These are phyloP conservation scores for Globisporangium apiculatum DNA, from an alignment of 352 stramenopile species.

Conservation along the genomic window DNA sequence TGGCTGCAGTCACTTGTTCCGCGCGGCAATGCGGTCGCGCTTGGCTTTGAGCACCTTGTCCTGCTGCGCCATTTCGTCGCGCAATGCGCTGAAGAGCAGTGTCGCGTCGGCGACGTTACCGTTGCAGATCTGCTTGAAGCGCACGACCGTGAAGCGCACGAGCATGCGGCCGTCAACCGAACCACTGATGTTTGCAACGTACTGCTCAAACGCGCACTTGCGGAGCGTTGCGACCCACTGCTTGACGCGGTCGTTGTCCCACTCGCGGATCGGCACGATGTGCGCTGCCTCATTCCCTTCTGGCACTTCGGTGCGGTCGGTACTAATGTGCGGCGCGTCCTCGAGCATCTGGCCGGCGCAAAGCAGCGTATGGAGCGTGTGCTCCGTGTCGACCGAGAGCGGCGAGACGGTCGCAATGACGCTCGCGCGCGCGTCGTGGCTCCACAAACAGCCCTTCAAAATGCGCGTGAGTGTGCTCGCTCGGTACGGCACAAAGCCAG, in stretches of 20 bases:
- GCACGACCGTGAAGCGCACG: too few species aligned
- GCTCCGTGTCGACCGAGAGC: slow-evolving; percentile 62
- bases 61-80: too few species aligned
- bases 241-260: slow-evolving; percentile 43
- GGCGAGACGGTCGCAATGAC: slow-evolving; percentile 73
- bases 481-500: slow-evolving; percentile 60
- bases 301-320: slow-evolving; percentile 13
- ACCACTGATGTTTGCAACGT: slow-evolving; percentile 5
- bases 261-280: slow-evolving; percentile 33
- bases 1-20: too few species aligned
- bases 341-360: slow-evolving; percentile 65
- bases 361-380: slow-evolving; percentile 70
- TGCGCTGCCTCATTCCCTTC: too few species aligned
- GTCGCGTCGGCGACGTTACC: too few species aligned
- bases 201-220: slow-evolving; percentile 48
- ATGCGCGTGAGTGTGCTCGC: slow-evolving; percentile 67
- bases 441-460: slow-evolving; percentile 66
- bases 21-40: too few species aligned
- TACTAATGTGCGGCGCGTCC: slow-evolving; percentile 39
- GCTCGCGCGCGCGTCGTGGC: slow-evolving; percentile 45
- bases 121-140: too few species aligned
- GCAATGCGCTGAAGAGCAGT: too few species aligned
- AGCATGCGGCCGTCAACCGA: too few species aligned
- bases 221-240: slow-evolving; percentile 45
- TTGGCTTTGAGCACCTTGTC: too few species aligned